These are phyloP conservation scores for Chaetomium fimeti DNA, from an alignment of 495 filamentous ascomycete genomes.

Conservation along the genomic window DNA sequence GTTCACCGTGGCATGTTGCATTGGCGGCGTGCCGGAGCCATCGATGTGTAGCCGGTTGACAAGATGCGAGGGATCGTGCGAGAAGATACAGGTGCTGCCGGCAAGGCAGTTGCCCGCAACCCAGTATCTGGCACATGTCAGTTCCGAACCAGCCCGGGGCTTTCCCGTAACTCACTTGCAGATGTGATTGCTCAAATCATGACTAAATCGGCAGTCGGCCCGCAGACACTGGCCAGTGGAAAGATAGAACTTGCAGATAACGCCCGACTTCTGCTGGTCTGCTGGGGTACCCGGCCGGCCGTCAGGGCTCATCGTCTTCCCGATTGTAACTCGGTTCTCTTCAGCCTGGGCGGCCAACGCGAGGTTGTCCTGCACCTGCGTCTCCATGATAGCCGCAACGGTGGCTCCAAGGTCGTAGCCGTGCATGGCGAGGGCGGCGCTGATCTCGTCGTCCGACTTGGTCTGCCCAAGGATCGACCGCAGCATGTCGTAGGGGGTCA, in stretches of 20 bases:
- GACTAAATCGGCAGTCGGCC: slow-evolving; percentile 95
- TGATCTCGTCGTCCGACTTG: slow-evolving; percentile 89
- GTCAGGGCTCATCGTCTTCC: slow-evolving; percentile 81
- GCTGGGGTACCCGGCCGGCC: slow-evolving; percentile 70
- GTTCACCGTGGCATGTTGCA: slow-evolving; percentile 65
- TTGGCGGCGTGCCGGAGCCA: slow-evolving; percentile 60
- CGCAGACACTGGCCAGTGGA: slow-evolving; percentile 89
- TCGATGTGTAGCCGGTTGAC: slow-evolving; percentile 65
- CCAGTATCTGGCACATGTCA: slow-evolving; percentile 70
- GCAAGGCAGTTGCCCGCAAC: slow-evolving; percentile 94
- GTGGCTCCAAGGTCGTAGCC: slow-evolving; percentile 91
- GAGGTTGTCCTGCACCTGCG: slow-evolving; percentile 45
- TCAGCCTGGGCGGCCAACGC: slow-evolving; percentile 44
- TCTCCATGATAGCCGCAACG: slow-evolving; percentile 78
- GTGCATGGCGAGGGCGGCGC: slow-evolving; percentile 80
- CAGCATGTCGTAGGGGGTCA: slow-evolving; percentile 98
- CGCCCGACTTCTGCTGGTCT: slow-evolving; percentile 67
- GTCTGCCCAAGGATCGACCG: slow-evolving; percentile 89
- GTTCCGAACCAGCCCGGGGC: slow-evolving; percentile 19
- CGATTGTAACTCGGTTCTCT: slow-evolving; percentile 65
- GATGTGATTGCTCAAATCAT: slow-evolving; percentile 90
- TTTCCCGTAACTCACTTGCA: slow-evolving; percentile 78
- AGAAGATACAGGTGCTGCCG: slow-evolving; percentile 93
- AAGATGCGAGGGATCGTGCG: slow-evolving; percentile 87
- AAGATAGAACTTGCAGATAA: slow-evolving; percentile 95